Conservation (phyloP, 768 basidiomycete species). For the Hygrophorus pudorinus region DNA sequence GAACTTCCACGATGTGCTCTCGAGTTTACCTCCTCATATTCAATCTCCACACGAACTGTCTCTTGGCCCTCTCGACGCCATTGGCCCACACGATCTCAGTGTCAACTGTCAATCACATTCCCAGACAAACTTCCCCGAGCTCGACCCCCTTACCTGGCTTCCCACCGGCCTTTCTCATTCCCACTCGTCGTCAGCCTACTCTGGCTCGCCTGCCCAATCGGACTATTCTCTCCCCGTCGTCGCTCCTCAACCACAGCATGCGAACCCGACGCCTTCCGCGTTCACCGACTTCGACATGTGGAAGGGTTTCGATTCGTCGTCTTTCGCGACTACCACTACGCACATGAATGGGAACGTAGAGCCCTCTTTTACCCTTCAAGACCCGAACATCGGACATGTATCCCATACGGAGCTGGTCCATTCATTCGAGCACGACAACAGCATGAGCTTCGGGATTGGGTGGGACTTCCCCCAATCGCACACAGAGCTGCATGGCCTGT, state of each 20-base stretch:
- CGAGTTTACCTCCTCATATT: conserved; percentile 14
- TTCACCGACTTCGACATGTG: not conserved
- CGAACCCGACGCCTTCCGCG: not conserved
- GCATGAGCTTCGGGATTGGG: too few relatives aligned
- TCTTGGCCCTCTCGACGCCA: conserved; percentile 17
- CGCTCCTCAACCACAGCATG: conserved; percentile 15
- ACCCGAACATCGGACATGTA: too few relatives aligned
- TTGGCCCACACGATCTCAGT: conserved; percentile 7
- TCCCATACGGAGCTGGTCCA: too few relatives aligned
- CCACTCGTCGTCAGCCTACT: conserved; percentile 31
- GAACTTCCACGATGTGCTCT: conserved; percentile 17
- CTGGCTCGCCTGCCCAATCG: conserved; percentile 28
- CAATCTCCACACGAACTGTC: conserved; percentile 9
- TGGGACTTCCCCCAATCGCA: too few relatives aligned
- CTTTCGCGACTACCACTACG: too few relatives aligned
- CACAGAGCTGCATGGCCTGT: not conserved
- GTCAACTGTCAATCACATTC: not conserved
- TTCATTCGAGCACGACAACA: too few relatives aligned
- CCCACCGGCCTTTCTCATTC: conserved; percentile 16
- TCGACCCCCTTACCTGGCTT: conserved; percentile 13
- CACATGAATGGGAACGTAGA: too few relatives aligned
- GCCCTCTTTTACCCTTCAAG: too few relatives aligned
- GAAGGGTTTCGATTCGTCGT: not conserved
- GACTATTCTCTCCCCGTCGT: conserved; percentile 10
- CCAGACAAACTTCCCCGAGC: conserved; percentile 8